These are phyloP conservation scores for Podila horticola DNA, from an alignment of 192 early-diverging fungal species.

Conservation along the genomic window DNA sequence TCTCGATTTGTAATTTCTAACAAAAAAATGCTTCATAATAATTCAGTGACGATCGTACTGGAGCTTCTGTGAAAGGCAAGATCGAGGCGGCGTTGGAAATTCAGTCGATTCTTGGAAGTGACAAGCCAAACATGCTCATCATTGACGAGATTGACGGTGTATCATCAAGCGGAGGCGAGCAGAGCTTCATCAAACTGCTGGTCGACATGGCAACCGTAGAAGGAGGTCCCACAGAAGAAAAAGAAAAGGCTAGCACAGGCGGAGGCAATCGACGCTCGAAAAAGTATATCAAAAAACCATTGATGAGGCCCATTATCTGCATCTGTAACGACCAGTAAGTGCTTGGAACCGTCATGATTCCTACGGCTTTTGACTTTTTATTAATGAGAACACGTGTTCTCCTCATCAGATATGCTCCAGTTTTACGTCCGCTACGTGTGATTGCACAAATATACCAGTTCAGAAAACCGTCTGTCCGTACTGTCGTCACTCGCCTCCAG, in stretches of 20 bases:
- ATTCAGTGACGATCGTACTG: constrained; percentile 92
- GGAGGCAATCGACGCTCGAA: constrained; percentile 28
- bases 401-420: constrained; percentile 79
- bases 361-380: neutral
- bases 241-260: constrained; percentile 9
- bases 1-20: constrained; percentile 1
- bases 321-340: constrained; percentile 96
- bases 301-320: constrained; percentile 95
- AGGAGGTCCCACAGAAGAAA: constrained; percentile 19
- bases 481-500: constrained; percentile 79
- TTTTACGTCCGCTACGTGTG: constrained; percentile 84
- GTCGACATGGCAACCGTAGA: constrained; percentile 68
- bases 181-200: constrained; percentile 88
- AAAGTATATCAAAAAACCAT: constrained; percentile 54
- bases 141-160: constrained; percentile 99
- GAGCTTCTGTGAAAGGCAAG: constrained; percentile 73
- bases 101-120: constrained; percentile 70
- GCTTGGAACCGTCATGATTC: neutral
- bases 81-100: constrained; percentile 82
- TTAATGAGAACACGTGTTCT: neutral
- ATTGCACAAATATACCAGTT: constrained; percentile 82
- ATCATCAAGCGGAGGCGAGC: constrained; percentile 71
- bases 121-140: constrained; percentile 84
- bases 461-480: constrained; percentile 66
- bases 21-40: constrained; percentile 10